Percentiles rank a stretch among this genome's conserved stretches.
Conservation (phyloP, 257 asterid species). For the Salvia hispanica region DNA sequence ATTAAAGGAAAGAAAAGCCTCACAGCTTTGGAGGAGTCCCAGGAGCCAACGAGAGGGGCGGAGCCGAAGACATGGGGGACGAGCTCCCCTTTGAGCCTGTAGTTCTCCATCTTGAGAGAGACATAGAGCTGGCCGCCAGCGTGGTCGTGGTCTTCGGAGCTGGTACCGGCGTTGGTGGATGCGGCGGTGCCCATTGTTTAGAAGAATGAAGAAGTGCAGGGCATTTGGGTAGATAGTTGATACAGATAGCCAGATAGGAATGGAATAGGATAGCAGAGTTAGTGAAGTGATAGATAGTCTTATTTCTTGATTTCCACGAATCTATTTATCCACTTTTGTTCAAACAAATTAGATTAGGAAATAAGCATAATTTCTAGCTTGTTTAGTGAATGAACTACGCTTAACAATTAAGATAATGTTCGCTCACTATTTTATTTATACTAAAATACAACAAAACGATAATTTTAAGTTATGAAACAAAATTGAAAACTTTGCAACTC, state of each 20-base stretch:
- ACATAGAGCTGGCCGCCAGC: slow-evolving; percentile 91
- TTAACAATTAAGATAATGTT: too few relatives aligned
- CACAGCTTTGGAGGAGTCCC: slow-evolving; percentile 94
- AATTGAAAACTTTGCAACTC: too few relatives aligned
- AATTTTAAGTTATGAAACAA: too few relatives aligned
- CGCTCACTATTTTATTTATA: too few relatives aligned
- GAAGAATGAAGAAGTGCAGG: not conserved
- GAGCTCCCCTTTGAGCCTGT: slow-evolving; percentile 66
- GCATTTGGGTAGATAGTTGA: not conserved
- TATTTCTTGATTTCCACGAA: not conserved
- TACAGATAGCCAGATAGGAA: slow-evolving; percentile 34
- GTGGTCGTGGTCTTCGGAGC: slow-evolving; percentile 75
- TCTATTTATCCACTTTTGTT: slow-evolving; percentile 15
- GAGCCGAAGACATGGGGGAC: slow-evolving; percentile 92
- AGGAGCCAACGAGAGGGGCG: slow-evolving; percentile 85
- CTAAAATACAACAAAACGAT: too few relatives aligned
- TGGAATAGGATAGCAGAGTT: slow-evolving; percentile 32
- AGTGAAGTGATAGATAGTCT: slow-evolving; percentile 8
- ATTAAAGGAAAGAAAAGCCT: slow-evolving; percentile 1
- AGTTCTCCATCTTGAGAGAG: slow-evolving; percentile 92
- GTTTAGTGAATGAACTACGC: too few relatives aligned
- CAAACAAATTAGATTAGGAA: too few relatives aligned
- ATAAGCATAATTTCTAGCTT: too few relatives aligned
- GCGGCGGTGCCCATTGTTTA: slow-evolving; percentile 67
- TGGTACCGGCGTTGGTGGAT: slow-evolving; percentile 64